Evolutionary conservation across 176 grass and related monocot genomes (phyloP), one percentile per base, ranked within the genome.

Genomic region (Paspalum notatum): DNA sequence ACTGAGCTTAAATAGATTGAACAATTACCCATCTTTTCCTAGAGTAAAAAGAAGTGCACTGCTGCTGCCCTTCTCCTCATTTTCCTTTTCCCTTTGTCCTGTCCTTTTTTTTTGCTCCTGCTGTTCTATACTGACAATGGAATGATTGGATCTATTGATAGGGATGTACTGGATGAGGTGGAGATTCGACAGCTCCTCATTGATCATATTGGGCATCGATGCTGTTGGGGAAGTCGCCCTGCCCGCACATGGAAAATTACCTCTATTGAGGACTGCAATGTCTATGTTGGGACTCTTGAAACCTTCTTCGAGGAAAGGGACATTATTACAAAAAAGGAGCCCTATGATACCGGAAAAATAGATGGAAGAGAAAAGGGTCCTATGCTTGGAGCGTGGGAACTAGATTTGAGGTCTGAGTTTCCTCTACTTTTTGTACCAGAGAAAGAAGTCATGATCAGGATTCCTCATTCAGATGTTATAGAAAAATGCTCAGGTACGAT

Each of bases 221-320:
- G 83, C 74, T 98, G 96, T 74, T 98, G 95, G 95, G 92, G 90
- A 87, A 94, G 88, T 61, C 77, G 82, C 52, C 92, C 95, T 84
- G 95, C 90, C 54, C 88, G 88, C 14, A 93, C 55, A 71, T 98
- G 95, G 95, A 80, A 92, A 63, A 98, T 98, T 76, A 72, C 51
- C 66, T 86, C 92, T 11, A 82, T 95, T 21, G 92, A 95, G 56
- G 88, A 98, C 63, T 95, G 92, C 66, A 88, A 89, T 25, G 92
- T 95, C 40, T 98, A 93, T 84, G 88, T 95, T 72, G 95, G 95
- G 65, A 98, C 86, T 55, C 69, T 98, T 55, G 95, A 98, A 89
- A 95, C 92, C 68, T 98, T 98, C 68, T 87, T 86, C 0, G 95
- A 98, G 84, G 88, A 98, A 83, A 95, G 95, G 63, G 88, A 98